phyloP scores from a whole-genome alignment of 1,139 yeast genomes.

The Pneumocystis murina region DNA sequence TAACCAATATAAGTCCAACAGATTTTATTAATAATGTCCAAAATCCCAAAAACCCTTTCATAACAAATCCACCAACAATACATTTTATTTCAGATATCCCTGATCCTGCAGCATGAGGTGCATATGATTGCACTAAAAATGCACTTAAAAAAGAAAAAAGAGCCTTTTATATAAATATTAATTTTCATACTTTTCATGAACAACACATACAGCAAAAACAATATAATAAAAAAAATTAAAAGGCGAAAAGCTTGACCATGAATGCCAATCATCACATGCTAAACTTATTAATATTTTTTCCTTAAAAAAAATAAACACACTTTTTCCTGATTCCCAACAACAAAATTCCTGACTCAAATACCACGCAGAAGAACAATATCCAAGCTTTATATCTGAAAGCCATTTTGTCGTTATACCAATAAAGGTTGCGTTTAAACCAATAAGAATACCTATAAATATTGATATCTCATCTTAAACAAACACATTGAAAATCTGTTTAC shows the following conservation, averaged over 20 bases:
- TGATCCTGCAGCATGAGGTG: slow-evolving; percentile 91
- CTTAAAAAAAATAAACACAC: slow-evolving; percentile 9
- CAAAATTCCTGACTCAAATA: slow-evolving; percentile 65
- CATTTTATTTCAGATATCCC: slow-evolving; percentile 95
- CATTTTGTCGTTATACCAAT: slow-evolving; percentile 74
- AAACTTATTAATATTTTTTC: neutral
- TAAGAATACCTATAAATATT: slow-evolving; percentile 25
- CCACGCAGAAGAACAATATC: slow-evolving; percentile 58
- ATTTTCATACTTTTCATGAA: slow-evolving; percentile 35
- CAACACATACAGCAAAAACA: slow-evolving; percentile 20
- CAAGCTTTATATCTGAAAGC: slow-evolving; percentile 63
- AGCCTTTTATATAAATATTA: slow-evolving; percentile 45
- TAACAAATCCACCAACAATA: slow-evolving; percentile 78
- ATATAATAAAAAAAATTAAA: slow-evolving; percentile 5
- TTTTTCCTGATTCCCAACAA: slow-evolving; percentile 34
- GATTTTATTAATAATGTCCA: slow-evolving; percentile 62
- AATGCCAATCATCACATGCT: slow-evolving; percentile 24
- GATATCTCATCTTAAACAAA: neutral
- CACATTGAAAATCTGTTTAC: slow-evolving; percentile 21
- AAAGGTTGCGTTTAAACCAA: slow-evolving; percentile 72
- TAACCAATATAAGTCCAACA: slow-evolving; percentile 70
- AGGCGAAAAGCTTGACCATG: slow-evolving; percentile 19
- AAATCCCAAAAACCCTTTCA: slow-evolving; percentile 63
- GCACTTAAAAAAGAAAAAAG: slow-evolving; percentile 56
- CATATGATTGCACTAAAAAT: slow-evolving; percentile 48